Evolutionary conservation across 2,329 filamentous ascomycete species (phyloP).

Genomic region (Trichoderma pleuroti): DNA sequence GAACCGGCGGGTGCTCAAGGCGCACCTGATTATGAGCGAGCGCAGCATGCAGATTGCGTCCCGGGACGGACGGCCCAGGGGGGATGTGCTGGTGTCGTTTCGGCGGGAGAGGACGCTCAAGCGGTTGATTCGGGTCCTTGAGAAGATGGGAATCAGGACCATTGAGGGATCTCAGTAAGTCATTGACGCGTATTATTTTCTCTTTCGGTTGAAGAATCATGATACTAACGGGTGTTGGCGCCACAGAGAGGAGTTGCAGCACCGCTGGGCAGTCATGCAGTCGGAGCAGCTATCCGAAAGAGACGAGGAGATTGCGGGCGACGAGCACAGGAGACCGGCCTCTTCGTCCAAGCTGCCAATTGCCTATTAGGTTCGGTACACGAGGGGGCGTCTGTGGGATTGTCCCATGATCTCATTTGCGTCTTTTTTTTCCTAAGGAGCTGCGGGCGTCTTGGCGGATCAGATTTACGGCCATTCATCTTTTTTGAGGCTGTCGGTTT

Average conservation of each 20-base stretch:
- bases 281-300: constrained; percentile 31
- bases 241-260: constrained; percentile 35
- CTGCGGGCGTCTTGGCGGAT: background rate
- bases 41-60: constrained; percentile 26
- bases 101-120: constrained; percentile 51
- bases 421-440: background rate
- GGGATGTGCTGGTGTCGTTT: constrained; percentile 50
- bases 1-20: constrained; percentile 40
- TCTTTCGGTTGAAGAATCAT: background rate
- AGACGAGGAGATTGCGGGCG: constrained; percentile 27
- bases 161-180: constrained; percentile 41
- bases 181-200: too few relatives aligned
- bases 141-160: constrained; percentile 42
- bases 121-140: constrained; percentile 48
- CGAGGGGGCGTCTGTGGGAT: too few relatives aligned
- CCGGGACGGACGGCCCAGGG: constrained; percentile 36
- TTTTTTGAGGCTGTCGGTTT: background rate
- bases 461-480: too few relatives aligned
- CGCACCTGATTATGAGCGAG: constrained; percentile 40
- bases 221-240: constrained; percentile 21
- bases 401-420: background rate
- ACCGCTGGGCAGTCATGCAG: constrained; percentile 35
- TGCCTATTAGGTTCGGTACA: background rate
- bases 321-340: constrained; percentile 28
- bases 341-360: constrained; percentile 13